These are phyloP conservation scores for Sugiyamaella sp. DNA, from an alignment of 1,139 yeast species.

Conservation along the genomic window DNA sequence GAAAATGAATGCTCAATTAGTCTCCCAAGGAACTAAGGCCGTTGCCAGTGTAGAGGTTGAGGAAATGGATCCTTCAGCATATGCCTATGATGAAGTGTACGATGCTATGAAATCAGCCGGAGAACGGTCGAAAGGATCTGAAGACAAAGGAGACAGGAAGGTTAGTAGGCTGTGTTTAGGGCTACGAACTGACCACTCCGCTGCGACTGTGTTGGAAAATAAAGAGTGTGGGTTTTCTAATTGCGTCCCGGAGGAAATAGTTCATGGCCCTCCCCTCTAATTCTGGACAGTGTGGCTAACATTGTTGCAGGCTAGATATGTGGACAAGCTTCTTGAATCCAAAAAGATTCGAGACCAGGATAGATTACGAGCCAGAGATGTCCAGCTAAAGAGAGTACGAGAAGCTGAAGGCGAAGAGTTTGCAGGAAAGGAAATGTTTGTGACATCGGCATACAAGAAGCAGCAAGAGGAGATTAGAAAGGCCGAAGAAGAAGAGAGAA, in stretches of 20 bases:
- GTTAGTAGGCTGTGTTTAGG: slow-evolving; percentile 10
- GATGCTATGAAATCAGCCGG: slow-evolving; percentile 43
- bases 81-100: slow-evolving; percentile 46
- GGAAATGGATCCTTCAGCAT: slow-evolving; percentile 31
- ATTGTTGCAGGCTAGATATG: slow-evolving; percentile 44
- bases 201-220: neutral
- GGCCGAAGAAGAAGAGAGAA: slow-evolving; percentile 35
- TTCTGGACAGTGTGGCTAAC: slow-evolving; percentile 22
- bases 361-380: slow-evolving; percentile 41
- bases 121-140: slow-evolving; percentile 24
- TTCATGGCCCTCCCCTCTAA: no score
- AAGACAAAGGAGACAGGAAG: slow-evolving; percentile 17
- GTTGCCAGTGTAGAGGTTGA: slow-evolving; percentile 18
- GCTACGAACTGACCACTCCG: slow-evolving; percentile 11
- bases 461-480: slow-evolving; percentile 42
- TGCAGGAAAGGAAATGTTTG: slow-evolving; percentile 49
- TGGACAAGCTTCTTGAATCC: slow-evolving; percentile 45
- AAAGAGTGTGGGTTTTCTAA: neutral
- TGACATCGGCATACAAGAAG: slow-evolving; percentile 48
- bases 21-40: slow-evolving; percentile 29
- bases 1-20: slow-evolving; percentile 31
- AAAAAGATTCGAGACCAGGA: slow-evolving; percentile 48
- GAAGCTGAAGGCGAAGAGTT: slow-evolving; percentile 44
- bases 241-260: slow-evolving; percentile 18
- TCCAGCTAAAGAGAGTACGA: slow-evolving; percentile 35